Base-by-base conservation (phyloP, 176 grass and related monocot species). In the Thinopyrum elongatum region DNA sequence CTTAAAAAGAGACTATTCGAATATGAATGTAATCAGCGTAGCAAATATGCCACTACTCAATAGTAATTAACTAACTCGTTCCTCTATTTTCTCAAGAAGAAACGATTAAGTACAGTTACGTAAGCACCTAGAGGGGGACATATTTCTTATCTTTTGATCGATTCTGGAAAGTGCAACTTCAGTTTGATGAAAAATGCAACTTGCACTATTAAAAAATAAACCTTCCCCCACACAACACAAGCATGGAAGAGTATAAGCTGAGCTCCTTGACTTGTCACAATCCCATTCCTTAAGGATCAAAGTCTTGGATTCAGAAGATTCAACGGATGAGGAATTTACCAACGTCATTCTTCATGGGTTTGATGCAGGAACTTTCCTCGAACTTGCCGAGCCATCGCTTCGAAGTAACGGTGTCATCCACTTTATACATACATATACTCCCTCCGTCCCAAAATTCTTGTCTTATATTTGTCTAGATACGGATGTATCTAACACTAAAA, bases 341-440 rank as follows among this genome's bases (percentile, higher is more conserved):
- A 41, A 42, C 60, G 41, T 29, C 14, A 34, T 61, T 64, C 38
- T 55, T n/a, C 33, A 60, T 61, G 8, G 8, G 13, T 15, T 47
- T 5, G 13, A 1, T 9, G 10, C 38, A 41, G 38, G 38, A 41
- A 41, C 38, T 41, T 41, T 41, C 38, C 38, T 41, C 9, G 38
- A 41, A 41, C 9, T 41, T 41, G 38, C 38, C 38, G 9, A 41
- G 38, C 9, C 38, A 41, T 10, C 38, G 2, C 84, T 80, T 86
- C 84, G 22, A 27, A 7, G 65, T 7, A 25, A n/a, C 70, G 62
- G 34, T 42, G 59, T 42, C 25, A 46, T 21, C 16, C 25, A 44
- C 36, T 80, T 44, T 21, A 28, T 63, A 46, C 70, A 78, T 61
- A 61, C 11, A 80, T 44, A 80, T 41, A 65, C n/a, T n/a, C n/a